Percentiles rank a stretch among this genome's conserved stretches.
Evolutionary conservation across 2,329 filamentous ascomycete species (phyloP).

Genomic region (Chaetomiaceae sp.): DNA sequence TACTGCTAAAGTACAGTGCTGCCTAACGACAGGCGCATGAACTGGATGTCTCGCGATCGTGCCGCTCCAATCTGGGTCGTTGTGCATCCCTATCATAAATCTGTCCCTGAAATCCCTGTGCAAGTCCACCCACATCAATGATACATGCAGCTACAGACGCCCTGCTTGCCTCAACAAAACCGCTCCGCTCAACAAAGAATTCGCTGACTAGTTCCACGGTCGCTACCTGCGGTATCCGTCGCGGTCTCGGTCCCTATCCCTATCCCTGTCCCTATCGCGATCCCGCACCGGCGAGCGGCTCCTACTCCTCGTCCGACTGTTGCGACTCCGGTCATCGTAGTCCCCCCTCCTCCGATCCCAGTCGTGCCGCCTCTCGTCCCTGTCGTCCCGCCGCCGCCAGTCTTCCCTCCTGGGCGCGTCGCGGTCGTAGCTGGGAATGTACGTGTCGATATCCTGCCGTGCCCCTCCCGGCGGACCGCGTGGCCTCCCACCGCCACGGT

Average conservation of each 20-base stretch:
- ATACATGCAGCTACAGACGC: not conserved
- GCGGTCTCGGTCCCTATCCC: slow-evolving; percentile 43
- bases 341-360: slow-evolving; percentile 29
- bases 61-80: too few relatives aligned
- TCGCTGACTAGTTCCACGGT: too few relatives aligned
- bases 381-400: slow-evolving; percentile 34
- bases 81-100: too few relatives aligned
- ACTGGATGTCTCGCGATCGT: too few relatives aligned
- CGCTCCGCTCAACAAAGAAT: too few relatives aligned
- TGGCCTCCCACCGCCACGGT: slow-evolving; percentile 28
- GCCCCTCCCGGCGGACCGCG: slow-evolving; percentile 17
- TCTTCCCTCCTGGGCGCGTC: slow-evolving; percentile 35
- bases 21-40: too few relatives aligned
- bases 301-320: slow-evolving; percentile 38
- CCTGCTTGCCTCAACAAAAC: not conserved
- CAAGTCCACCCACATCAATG: too few relatives aligned
- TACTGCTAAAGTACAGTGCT: too few relatives aligned
- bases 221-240: slow-evolving; percentile 45
- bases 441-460: slow-evolving; percentile 39
- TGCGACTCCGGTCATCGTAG: slow-evolving; percentile 33
- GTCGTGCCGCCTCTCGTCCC: slow-evolving; percentile 34
- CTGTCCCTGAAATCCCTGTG: too few relatives aligned
- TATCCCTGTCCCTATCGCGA: slow-evolving; percentile 40
- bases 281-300: slow-evolving; percentile 39
- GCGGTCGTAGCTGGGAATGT: slow-evolving; percentile 42